Percentiles rank a stretch among this genome's conserved stretches.
Conservation (phyloP, 164 flowering plant species). For the Chloranthus sessilifolius region DNA sequence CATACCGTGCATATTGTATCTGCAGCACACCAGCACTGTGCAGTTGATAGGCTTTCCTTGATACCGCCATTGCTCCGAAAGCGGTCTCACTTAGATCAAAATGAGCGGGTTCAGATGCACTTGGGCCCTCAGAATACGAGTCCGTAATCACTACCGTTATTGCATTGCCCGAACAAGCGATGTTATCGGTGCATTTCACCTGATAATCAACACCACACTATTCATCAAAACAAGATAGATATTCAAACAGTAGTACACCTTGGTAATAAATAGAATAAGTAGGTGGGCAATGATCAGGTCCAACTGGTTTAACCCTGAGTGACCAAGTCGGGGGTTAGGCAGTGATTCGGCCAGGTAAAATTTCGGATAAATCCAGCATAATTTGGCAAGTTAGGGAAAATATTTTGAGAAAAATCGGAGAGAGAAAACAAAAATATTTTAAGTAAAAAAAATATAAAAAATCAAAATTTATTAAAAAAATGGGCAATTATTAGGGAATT, state of each 20-base stretch:
- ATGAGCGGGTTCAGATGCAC: constrained; percentile 30
- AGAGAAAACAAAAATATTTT: no score
- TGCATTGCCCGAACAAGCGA: constrained; percentile 40
- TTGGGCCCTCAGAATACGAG: constrained; percentile 36
- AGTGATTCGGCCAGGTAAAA: no score
- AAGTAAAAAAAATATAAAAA: no score
- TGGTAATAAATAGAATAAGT: no score
- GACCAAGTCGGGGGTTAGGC: no score
- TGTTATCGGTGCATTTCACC: constrained; percentile 38
- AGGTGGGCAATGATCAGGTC: no score
- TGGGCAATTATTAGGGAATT: no score
- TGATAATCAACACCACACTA: constrained; percentile 6
- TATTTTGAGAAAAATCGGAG: no score
- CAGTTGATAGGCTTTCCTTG: constrained; percentile 34
- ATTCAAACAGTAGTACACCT: background rate
- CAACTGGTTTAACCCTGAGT: no score
- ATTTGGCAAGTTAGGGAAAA: no score
- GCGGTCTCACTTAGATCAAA: constrained; percentile 70
- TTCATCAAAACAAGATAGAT: background rate
- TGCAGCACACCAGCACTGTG: constrained; percentile 44
- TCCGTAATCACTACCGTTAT: constrained; percentile 49
- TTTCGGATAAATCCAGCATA: no score
- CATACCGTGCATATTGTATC: constrained; percentile 31
- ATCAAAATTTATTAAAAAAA: no score
- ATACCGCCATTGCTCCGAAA: constrained; percentile 58